These are phyloP conservation scores for Lecanicillium sp. DNA, from an alignment of 2,329 filamentous ascomycete species.

Conservation along the genomic window DNA sequence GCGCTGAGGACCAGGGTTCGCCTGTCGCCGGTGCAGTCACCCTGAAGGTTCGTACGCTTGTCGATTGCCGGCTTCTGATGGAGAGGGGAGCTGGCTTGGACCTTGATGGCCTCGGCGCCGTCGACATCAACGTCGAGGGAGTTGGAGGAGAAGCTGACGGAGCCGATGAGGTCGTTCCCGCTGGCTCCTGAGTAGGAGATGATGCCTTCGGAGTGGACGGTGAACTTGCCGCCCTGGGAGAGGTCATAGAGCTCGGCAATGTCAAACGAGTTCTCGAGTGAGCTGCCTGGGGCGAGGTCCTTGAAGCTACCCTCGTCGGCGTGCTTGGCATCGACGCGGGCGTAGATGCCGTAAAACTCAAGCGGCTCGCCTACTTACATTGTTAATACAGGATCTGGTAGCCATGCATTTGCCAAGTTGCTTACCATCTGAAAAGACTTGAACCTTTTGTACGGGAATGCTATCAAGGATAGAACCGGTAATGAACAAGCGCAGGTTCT, in stretches of 20 bases:
- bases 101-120: conserved; percentile 40
- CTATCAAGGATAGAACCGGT: conserved; percentile 46
- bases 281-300: conserved; percentile 37
- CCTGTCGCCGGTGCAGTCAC: conserved; percentile 44
- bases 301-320: conserved; percentile 43
- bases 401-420: conserved; percentile 4
- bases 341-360: conserved; percentile 45
- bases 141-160: conserved; percentile 47
- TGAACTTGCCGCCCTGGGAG: conserved; percentile 43
- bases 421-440: conserved; percentile 38
- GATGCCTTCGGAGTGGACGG: conserved; percentile 46
- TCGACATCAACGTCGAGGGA: conserved; percentile 46
- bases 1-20: conserved; percentile 39
- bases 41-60: neutral
- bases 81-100: conserved; percentile 36
- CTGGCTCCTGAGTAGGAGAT: conserved; percentile 46
- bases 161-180: conserved; percentile 46
- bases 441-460: conserved; percentile 44
- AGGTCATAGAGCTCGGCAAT: conserved; percentile 48
- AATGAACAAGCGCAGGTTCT: conserved; percentile 43
- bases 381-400: no score
- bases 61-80: conserved; percentile 11
- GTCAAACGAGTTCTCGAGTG: conserved; percentile 45
- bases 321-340: conserved; percentile 35
- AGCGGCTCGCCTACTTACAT: conserved; percentile 26